Base-by-base conservation (phyloP, 2,329 filamentous ascomycete genomes). In the Microsporum canis region DNA sequence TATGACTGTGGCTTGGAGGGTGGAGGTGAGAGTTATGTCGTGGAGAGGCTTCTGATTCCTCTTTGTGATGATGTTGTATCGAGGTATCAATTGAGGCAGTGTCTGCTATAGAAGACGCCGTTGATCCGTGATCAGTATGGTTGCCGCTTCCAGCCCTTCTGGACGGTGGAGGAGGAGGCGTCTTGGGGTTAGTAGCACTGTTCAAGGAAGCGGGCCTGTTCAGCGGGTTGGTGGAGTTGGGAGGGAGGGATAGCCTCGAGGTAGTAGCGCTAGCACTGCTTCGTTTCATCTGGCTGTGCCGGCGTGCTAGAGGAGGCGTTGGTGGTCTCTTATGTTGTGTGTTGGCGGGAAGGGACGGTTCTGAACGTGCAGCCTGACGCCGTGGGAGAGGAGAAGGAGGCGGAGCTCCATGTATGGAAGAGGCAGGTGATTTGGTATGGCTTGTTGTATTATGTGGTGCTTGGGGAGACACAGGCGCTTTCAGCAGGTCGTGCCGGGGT, bases 81-180 rank as follows among this genome's bases (percentile, higher is more conserved):
- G 49, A 27, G 27, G 49, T 31, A n/a, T 34, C 49, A 34, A 33
- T 2, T 33, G 49, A 41, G 7, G 34, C 39, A 3, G 23, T 38
- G 10, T 57, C 55, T 12, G 34, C 33, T 27, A 31, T 27, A 27
- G 55, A 57, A 14, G 38, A 57, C 3, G 38, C 27, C 4, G 14
- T 39, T n/a, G 55, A 57, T 23, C 17, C 27, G 17, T 47, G 57
- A 33, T 59, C 38, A 10, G 60, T 39, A 6, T 2, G 23, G 1
- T 8, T 57, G 14, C 17, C 31, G 12, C 23, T 39, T 27, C 17
- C 34, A 12, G 55, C 53, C 34, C 83, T 76, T 51, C 82, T 76
- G 6, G 82, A 80, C 0, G 82, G 82, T 17, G 83, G 82, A 14
- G 82, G 82, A 6, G 79, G 77, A 0, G 81, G 82, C 0, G 75